Percentiles rank a stretch among this genome's conserved stretches.
Conservation (phyloP, 176 grass and related monocot genomes). For the Rhipidocladum racemiflorum region DNA sequence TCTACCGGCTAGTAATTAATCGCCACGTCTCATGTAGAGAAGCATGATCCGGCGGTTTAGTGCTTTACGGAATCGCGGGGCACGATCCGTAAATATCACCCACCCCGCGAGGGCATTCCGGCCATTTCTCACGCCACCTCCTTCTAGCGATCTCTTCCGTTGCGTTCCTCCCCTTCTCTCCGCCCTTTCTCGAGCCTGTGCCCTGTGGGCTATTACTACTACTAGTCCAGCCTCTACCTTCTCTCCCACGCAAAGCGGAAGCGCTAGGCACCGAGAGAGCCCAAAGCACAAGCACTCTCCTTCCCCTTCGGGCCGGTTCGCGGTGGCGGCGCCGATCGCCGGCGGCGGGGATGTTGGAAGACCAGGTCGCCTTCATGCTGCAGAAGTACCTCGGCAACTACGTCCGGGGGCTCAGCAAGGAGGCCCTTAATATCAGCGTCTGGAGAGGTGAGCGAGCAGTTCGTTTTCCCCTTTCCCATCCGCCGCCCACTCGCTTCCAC, state of each 20-base stretch:
- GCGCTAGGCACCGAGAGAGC: not conserved
- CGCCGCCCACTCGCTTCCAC: not conserved
- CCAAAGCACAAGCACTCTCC: not conserved
- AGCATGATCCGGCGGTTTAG: no score
- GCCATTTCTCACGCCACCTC: slow-evolving; percentile 8
- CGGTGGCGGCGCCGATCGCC: slow-evolving; percentile 48
- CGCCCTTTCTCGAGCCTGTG: not conserved
- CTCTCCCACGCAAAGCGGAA: slow-evolving; percentile 22
- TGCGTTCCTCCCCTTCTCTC: not conserved
- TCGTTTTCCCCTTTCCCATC: no score
- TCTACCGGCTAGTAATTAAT: not conserved
- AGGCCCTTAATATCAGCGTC: slow-evolving; percentile 96
- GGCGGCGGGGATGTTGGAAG: slow-evolving; percentile 82
- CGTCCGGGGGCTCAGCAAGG: slow-evolving; percentile 89
- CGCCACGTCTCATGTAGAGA: no score
- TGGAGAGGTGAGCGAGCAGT: slow-evolving; percentile 62
- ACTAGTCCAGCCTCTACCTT: not conserved
- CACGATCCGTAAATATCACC: not conserved
- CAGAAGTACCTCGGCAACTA: slow-evolving; percentile 98
- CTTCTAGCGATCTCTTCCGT: slow-evolving; percentile 39
- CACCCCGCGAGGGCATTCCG: not conserved
- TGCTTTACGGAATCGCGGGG: not conserved
- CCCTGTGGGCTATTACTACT: slow-evolving; percentile 11
- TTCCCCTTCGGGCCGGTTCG: slow-evolving; percentile 6
- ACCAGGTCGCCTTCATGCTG: slow-evolving; percentile 83